phyloP scores from a whole-genome alignment of 306 rosid genomes.

The Erythrophleum fordii region DNA sequence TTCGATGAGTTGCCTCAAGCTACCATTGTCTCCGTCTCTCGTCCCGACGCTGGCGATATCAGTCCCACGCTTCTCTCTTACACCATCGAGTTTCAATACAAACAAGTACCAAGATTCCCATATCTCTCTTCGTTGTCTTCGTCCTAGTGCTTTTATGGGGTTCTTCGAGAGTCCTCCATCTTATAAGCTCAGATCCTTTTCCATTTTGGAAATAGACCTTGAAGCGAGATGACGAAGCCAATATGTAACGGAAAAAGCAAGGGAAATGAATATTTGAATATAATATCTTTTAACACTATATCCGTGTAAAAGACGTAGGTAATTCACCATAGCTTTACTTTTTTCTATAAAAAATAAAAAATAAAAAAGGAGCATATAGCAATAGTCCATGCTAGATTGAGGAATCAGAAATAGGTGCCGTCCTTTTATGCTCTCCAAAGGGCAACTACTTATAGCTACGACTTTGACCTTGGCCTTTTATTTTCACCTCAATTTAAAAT shows the following conservation, averaged over 20 bases:
- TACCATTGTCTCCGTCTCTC: conserved; percentile 81
- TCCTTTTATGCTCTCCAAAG: conserved; percentile 21
- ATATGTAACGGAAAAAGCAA: conserved; percentile 28
- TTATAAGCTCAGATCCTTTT: conserved; percentile 9
- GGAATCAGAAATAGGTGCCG: not conserved
- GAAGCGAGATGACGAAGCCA: not conserved
- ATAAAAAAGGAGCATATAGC: conserved; percentile 4
- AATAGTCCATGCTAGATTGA: conserved; percentile 1
- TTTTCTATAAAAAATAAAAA: too few species aligned
- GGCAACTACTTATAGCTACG: too few species aligned
- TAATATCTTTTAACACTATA: conserved; percentile 1
- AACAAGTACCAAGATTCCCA: conserved; percentile 56
- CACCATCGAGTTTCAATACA: conserved; percentile 82
- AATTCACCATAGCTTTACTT: not conserved
- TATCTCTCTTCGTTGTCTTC: not conserved
- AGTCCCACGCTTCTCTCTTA: conserved; percentile 95
- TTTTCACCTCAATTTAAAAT: conserved; percentile 3
- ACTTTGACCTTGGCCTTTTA: conserved; percentile 17
- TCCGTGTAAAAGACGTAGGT: not conserved
- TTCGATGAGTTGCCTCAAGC: conserved; percentile 91
- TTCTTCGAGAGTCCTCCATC: conserved; percentile 19
- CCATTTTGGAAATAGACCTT: not conserved
- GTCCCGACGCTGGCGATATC: conserved; percentile 90
- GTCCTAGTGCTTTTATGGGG: conserved; percentile 18
- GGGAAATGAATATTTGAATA: conserved; percentile 24